phyloP scores from a whole-genome alignment of 768 basidiomycete species.

The Lyophyllum shimeji region DNA sequence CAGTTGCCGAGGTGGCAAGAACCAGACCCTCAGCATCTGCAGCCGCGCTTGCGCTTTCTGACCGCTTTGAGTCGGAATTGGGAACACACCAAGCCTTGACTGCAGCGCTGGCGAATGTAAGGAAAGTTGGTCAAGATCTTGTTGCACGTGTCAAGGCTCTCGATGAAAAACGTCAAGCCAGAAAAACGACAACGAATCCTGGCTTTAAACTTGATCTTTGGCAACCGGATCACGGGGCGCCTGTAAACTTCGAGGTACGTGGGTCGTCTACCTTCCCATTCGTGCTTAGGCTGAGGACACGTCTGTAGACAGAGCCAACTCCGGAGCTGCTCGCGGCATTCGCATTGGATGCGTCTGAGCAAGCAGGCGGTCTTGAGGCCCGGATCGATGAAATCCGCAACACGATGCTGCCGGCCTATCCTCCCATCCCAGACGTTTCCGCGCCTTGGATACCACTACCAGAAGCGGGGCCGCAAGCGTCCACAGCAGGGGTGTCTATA shows the following conservation, averaged over 20 bases:
- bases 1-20: background rate
- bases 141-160: background rate
- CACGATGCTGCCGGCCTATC: slow-evolving; percentile 26
- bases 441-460: slow-evolving; percentile 6
- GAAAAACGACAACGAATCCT: background rate
- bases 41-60: slow-evolving; percentile 21
- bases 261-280: background rate
- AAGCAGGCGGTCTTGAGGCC: slow-evolving; percentile 13
- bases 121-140: slow-evolving; percentile 11
- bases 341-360: slow-evolving; percentile 11
- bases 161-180: slow-evolving; percentile 2
- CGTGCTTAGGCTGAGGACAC: background rate
- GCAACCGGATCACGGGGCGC: slow-evolving; percentile 7
- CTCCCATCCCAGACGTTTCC: slow-evolving; percentile 20
- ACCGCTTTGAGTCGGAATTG: slow-evolving; percentile 21
- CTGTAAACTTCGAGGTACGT: slow-evolving; percentile 21
- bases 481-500: background rate
- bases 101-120: slow-evolving; percentile 21
- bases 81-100: slow-evolving; percentile 22
- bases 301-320: slow-evolving; percentile 19
- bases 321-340: slow-evolving; percentile 21
- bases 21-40: background rate
- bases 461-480: background rate
- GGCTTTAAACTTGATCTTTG: slow-evolving; percentile 16
- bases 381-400: slow-evolving; percentile 29